phyloP scores from a whole-genome alignment of 2,329 filamentous ascomycete species.

The Blastomyces parvus region DNA sequence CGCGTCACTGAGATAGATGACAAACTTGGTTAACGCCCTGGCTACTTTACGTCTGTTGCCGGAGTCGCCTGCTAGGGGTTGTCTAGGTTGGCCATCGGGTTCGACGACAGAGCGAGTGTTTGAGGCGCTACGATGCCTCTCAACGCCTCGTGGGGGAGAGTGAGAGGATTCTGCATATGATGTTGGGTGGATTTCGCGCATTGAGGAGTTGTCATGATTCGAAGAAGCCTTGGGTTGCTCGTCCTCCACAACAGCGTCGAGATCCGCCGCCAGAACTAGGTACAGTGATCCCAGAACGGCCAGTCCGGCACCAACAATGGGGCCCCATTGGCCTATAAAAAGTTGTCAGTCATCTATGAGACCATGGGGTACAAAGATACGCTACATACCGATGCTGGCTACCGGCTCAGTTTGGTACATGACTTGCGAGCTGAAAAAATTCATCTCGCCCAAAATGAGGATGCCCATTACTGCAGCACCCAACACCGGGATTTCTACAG shows the following conservation, averaged over 20 bases:
- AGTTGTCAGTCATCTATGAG: constrained; percentile 9
- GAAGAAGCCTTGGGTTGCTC: constrained; percentile 8
- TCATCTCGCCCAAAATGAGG: constrained; percentile 52
- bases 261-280: constrained; percentile 38
- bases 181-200: constrained; percentile 5
- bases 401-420: constrained; percentile 54
- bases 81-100: constrained; percentile 9
- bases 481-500: constrained; percentile 52
- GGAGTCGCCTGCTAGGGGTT: constrained; percentile 18
- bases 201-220: constrained; percentile 22
- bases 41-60: constrained; percentile 38
- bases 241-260: constrained; percentile 21
- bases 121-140: background rate
- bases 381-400: constrained; percentile 46
- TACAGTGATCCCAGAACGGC: constrained; percentile 52
- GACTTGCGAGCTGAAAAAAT: constrained; percentile 52
- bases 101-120: background rate
- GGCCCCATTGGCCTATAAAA: constrained; percentile 27
- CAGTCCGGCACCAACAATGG: constrained; percentile 45
- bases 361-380: constrained; percentile 2
- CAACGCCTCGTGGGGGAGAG: background rate
- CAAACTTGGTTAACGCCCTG: constrained; percentile 34
- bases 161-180: background rate
- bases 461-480: constrained; percentile 50
- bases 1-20: constrained; percentile 41